These are phyloP conservation scores for Acrocalymma vagum DNA, from an alignment of 2,329 filamentous ascomycete genomes.

Conservation along the genomic window DNA sequence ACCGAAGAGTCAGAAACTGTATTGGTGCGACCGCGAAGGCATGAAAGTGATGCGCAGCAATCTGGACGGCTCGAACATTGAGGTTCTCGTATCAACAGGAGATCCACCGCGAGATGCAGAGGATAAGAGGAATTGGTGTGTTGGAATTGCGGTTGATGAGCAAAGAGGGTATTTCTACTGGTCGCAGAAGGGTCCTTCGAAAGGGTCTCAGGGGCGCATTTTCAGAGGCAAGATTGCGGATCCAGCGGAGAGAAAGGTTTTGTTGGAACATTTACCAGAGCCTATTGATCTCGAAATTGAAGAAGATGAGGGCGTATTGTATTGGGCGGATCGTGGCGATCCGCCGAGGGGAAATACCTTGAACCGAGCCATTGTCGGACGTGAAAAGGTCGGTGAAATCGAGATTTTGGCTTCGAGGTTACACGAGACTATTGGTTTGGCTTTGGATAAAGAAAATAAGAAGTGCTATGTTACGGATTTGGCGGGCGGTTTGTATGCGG, in stretches of 20 bases:
- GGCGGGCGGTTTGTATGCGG: slow-evolving; percentile 22
- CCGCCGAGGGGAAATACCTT: slow-evolving; percentile 63
- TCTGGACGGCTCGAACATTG: slow-evolving; percentile 17
- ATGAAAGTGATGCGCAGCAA: slow-evolving; percentile 44
- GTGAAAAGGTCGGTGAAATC: slow-evolving; percentile 6
- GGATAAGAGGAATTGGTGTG: slow-evolving; percentile 60
- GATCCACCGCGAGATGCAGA: slow-evolving; percentile 1
- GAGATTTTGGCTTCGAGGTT: slow-evolving; percentile 24
- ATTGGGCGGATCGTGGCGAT: slow-evolving; percentile 70
- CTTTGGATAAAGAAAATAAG: slow-evolving; percentile 13
- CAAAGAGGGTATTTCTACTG: slow-evolving; percentile 62
- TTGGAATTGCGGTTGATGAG: slow-evolving; percentile 62
- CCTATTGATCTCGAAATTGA: slow-evolving; percentile 68
- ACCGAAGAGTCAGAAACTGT: slow-evolving; percentile 36
- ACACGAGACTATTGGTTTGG: slow-evolving; percentile 32
- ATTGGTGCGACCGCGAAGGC: slow-evolving; percentile 56
- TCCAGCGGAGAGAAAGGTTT: slow-evolving; percentile 30
- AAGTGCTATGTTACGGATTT: slow-evolving; percentile 27
- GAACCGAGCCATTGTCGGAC: slow-evolving; percentile 48
- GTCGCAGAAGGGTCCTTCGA: slow-evolving; percentile 67
- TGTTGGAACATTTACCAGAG: slow-evolving; percentile 38
- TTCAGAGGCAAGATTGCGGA: slow-evolving; percentile 60
- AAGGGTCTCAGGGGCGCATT: slow-evolving; percentile 61
- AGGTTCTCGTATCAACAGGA: slow-evolving; percentile 18
- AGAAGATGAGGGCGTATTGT: slow-evolving; percentile 54